Evolutionary conservation across 768 basidiomycete genomes (phyloP), one percentile per base, ranked within the genome.

Genomic region (Boletus sp.): DNA sequence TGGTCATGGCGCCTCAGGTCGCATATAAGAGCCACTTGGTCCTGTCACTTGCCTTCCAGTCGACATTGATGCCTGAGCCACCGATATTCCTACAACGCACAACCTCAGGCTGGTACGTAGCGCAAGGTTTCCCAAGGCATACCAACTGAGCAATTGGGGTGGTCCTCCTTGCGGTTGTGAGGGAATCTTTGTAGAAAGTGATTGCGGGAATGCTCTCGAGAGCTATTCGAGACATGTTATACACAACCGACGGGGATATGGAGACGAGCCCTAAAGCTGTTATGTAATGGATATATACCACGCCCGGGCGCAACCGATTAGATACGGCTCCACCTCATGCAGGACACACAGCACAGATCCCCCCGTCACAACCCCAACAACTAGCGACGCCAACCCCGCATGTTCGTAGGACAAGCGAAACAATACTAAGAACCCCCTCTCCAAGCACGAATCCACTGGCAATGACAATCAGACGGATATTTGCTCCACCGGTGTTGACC

Each of bases 381-480:
- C 90, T 95, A 17, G 75, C 72, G 8, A 84, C 83, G 7, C 85
- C 87, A 5, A 92, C 73, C 3, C 92, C 93, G 33, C 79, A 78
- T 32, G 85, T 90, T 57, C 84, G 83, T 56, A 97, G 70, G 7
- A 85, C 62, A 45, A 98, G 75, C 14, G 88, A 83, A 29, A 94
- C 71, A 43, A 98, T 79, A 65, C 93, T 94, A 39, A 90, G 77
- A 33, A 97, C 85, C 2, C 96, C 96, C 68, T 98, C 96, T 19
- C 96, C 96, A 17, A 98, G 76, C 25, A 98, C 95, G 68, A 98
- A 97, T 4, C 96, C 96, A 69, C 90, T 93, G 7, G 95, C 96
- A 38, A 96, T 77, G 25, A 98, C 83, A 63, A 98, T 87, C 34
- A 95, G 73, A 32, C 81, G 75, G 54, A 93, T 90, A 55, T 87